Conservation (phyloP, 2,329 filamentous ascomycete species). For the Hymenotorrendiella dingleyae region DNA sequence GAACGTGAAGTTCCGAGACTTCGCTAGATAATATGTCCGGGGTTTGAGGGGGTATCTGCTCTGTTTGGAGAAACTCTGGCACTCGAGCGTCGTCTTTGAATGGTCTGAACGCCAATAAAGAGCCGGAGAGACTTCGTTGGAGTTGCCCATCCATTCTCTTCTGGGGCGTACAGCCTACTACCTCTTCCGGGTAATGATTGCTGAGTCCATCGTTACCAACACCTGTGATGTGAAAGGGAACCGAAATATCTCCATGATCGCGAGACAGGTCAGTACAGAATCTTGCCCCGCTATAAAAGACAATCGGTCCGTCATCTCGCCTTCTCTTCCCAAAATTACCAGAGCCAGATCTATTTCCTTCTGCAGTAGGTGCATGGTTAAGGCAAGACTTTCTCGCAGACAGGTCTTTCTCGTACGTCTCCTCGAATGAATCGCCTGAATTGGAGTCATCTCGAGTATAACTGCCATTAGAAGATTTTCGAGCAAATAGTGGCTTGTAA, state of each 20-base stretch:
- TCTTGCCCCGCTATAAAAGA: conserved; percentile 73
- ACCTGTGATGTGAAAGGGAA: conserved; percentile 44
- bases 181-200: conserved; percentile 14
- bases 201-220: conserved; percentile 34
- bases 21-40: conserved; percentile 20
- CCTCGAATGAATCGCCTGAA: conserved; percentile 27
- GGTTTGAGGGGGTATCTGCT: conserved; percentile 18
- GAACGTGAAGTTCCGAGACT: conserved; percentile 27
- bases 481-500: conserved; percentile 58
- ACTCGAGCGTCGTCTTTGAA: conserved; percentile 37
- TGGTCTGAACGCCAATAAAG: conserved; percentile 43
- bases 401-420: background rate
- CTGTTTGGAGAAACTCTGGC: conserved; percentile 15
- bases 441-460: conserved; percentile 39
- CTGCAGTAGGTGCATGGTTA: too few species aligned
- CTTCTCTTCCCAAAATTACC: conserved; percentile 48
- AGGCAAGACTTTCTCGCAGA: background rate
- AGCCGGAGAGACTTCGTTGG: conserved; percentile 34
- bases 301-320: conserved; percentile 65
- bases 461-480: conserved; percentile 41
- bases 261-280: conserved; percentile 79
- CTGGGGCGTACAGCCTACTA: conserved; percentile 13
- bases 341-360: too few species aligned
- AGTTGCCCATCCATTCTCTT: background rate
- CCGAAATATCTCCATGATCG: conserved; percentile 47